Conservation (phyloP, 345 rosid genomes). For the Excoecaria agallocha region DNA sequence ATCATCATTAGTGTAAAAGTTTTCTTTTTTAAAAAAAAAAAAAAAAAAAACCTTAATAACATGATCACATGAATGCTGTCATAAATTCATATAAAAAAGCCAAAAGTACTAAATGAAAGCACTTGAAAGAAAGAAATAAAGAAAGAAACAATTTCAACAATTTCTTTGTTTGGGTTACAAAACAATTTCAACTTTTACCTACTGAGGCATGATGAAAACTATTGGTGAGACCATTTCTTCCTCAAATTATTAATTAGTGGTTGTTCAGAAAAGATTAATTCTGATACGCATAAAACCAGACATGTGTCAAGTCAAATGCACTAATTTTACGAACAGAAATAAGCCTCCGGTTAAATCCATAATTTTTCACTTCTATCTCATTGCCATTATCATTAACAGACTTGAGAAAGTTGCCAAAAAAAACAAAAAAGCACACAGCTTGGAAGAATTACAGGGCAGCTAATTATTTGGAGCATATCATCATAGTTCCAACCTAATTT, state of each 20-base stretch:
- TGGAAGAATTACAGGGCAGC: not conserved
- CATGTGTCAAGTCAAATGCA: not conserved
- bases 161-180: too few species aligned
- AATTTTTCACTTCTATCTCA: not conserved
- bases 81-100: not conserved
- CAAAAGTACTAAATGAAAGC: not conserved
- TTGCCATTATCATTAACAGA: not conserved
- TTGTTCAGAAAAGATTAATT: not conserved
- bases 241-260: not conserved
- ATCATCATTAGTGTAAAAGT: not conserved
- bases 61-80: not conserved
- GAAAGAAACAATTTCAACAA: too few species aligned
- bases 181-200: not conserved
- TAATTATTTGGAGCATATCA: not conserved
- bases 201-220: not conserved
- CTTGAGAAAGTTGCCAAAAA: not conserved
- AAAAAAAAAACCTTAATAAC: not conserved
- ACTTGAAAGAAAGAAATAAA: not conserved
- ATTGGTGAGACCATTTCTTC: not conserved
- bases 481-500: not conserved
- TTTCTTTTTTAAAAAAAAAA: too few species aligned
- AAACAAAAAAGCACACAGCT: not conserved
- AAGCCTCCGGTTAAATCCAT: not conserved
- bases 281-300: not conserved
- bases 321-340: not conserved